A percentile compares a stretch with the other conserved stretches of the same genome.
Conservation (phyloP, 1,139 yeast species). For the Pichia sp. region DNA sequence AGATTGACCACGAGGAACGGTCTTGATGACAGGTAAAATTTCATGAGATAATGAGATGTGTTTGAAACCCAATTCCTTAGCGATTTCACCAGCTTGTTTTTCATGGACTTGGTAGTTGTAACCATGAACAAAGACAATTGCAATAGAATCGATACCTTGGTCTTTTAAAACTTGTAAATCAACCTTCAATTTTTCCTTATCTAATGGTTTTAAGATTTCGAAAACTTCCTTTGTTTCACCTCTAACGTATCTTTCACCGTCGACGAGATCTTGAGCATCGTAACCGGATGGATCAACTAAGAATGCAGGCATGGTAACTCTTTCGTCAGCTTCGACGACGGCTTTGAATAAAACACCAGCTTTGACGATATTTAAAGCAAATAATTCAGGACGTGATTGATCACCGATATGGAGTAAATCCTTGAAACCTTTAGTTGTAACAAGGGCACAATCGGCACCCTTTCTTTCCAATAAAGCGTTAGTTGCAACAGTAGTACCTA, state of each 20-base stretch:
- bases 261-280: constrained; percentile 29
- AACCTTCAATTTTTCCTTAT: constrained; percentile 39
- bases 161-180: constrained; percentile 44
- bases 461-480: constrained; percentile 67
- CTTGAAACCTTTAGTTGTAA: constrained; percentile 65
- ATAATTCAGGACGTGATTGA: constrained; percentile 70
- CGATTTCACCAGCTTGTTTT: constrained; percentile 52
- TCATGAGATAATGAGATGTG: constrained; percentile 65
- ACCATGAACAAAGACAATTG: constrained; percentile 67
- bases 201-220: constrained; percentile 50
- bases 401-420: constrained; percentile 68
- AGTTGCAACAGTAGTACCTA: constrained; percentile 85
- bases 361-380: constrained; percentile 58
- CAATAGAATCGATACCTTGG: constrained; percentile 61
- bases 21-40: constrained; percentile 72
- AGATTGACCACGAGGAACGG: constrained; percentile 69
- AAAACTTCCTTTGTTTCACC: constrained; percentile 69
- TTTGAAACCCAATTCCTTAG: constrained; percentile 49
- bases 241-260: constrained; percentile 35
- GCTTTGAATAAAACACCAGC: constrained; percentile 59
- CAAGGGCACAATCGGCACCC: constrained; percentile 61
- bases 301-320: constrained; percentile 68
- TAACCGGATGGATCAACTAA: constrained; percentile 54
- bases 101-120: constrained; percentile 72
- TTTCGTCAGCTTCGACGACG: constrained; percentile 68